phyloP scores from a whole-genome alignment of 164 flowering plant genomes.

The Magnolia sinica region DNA sequence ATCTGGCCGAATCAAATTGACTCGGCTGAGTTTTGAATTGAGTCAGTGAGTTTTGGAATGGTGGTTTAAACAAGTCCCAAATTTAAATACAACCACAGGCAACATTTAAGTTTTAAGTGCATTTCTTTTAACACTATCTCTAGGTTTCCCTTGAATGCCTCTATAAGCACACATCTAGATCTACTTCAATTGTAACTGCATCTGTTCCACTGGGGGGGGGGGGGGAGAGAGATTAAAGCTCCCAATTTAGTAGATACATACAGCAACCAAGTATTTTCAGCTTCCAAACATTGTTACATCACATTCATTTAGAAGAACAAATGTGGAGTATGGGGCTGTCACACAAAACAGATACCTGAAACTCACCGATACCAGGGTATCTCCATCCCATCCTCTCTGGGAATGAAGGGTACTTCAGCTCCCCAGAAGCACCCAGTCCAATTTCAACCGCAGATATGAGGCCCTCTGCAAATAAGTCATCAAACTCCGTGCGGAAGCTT shows the following conservation, averaged over 20 bases:
- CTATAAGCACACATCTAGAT: not conserved
- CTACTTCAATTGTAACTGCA: not conserved
- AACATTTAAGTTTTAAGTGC: too few relatives aligned
- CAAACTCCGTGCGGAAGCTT: slow-evolving; percentile 85
- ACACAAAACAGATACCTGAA: slow-evolving; percentile 66
- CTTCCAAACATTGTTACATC: not conserved
- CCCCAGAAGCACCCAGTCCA: slow-evolving; percentile 89
- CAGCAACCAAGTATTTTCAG: not conserved
- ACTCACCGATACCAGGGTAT: slow-evolving; percentile 96
- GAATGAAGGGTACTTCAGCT: slow-evolving; percentile 73
- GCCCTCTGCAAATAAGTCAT: slow-evolving; percentile 72
- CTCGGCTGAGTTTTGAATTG: too few relatives aligned
- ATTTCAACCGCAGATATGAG: slow-evolving; percentile 68
- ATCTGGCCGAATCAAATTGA: too few relatives aligned
- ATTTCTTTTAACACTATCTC: too few relatives aligned
- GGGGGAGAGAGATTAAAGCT: too few relatives aligned
- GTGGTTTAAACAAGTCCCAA: too few relatives aligned
- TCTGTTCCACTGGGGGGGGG: too few relatives aligned
- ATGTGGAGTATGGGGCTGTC: not conserved
- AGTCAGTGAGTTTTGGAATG: too few relatives aligned
- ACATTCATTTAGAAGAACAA: slow-evolving; percentile 1
- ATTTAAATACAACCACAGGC: too few relatives aligned
- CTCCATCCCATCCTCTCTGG: slow-evolving; percentile 79
- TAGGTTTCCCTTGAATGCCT: too few relatives aligned
- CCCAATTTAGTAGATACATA: not conserved